These are phyloP conservation scores for Arthrobotrys megalospora DNA, from an alignment of 2,329 filamentous ascomycete genomes.

Conservation along the genomic window DNA sequence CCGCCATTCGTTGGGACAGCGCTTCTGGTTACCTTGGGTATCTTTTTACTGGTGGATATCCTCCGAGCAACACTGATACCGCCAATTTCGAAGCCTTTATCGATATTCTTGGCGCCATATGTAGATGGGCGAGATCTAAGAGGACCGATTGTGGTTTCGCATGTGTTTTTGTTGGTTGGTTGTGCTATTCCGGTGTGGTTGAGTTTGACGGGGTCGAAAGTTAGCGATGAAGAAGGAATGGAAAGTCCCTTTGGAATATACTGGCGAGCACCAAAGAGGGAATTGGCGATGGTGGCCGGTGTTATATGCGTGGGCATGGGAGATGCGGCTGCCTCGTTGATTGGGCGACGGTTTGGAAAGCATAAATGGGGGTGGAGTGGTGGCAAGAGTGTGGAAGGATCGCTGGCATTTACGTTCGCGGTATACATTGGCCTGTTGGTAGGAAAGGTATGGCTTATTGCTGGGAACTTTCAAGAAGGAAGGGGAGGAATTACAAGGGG, in stretches of 20 bases:
- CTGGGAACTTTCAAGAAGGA: constrained; percentile 78
- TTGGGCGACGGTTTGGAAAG: constrained; percentile 87
- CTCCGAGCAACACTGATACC: constrained; percentile 92
- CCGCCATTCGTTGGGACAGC: constrained; percentile 86
- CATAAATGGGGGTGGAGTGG: constrained; percentile 97
- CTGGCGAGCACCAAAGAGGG: constrained; percentile 70
- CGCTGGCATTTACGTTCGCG: constrained; percentile 82
- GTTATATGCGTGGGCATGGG: constrained; percentile 96
- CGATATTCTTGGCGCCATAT: constrained; percentile 89
- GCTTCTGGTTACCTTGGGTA: constrained; percentile 81
- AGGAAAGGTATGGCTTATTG: constrained; percentile 80
- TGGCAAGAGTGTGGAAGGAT: constrained; percentile 93
- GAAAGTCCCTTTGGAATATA: constrained; percentile 37
- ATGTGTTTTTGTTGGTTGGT: constrained; percentile 94
- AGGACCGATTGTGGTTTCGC: constrained; percentile 93
- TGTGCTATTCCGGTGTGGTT: constrained; percentile 93
- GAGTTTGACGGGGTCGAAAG: constrained; percentile 58
- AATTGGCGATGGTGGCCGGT: constrained; percentile 91
- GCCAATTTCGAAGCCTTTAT: constrained; percentile 87
- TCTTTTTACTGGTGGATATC: constrained; percentile 90
- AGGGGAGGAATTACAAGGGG: constrained; percentile 57
- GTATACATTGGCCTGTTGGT: constrained; percentile 81
- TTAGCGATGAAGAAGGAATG: constrained; percentile 2
- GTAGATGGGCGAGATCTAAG: constrained; percentile 93
- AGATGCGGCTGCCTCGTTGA: constrained; percentile 90